Conservation (phyloP, 2,329 filamentous ascomycete species). For the Botrytis paeoniae region DNA sequence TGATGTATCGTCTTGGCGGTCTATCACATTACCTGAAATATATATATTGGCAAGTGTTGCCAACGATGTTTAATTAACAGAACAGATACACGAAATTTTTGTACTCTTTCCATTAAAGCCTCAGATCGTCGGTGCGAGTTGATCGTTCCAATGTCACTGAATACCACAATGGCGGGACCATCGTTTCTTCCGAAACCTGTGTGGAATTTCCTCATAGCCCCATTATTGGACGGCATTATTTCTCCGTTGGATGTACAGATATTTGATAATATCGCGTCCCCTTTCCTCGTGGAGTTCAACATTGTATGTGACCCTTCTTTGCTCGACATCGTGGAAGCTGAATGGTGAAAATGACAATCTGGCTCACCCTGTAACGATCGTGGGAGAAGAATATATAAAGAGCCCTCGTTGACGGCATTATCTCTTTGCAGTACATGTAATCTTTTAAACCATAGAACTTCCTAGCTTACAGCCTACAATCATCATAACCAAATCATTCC, state of each 20-base stretch:
- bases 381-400: neutral
- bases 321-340: conserved; percentile 1
- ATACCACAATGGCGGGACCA: neutral
- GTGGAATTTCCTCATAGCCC: neutral
- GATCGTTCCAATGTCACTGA: neutral
- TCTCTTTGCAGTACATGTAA: no score
- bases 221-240: neutral
- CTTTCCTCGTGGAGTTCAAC: neutral
- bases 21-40: neutral
- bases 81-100: neutral
- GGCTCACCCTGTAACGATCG: neutral
- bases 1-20: neutral
- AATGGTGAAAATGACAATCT: neutral
- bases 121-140: neutral
- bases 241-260: neutral
- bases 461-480: neutral
- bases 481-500: neutral
- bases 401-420: neutral
- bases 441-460: neutral
- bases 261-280: neutral
- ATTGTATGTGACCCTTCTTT: neutral
- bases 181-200: neutral
- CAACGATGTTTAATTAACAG: neutral
- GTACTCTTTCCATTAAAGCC: neutral
- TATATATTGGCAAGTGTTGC: neutral